These are phyloP conservation scores for Fusarium chlamydosporum DNA, from an alignment of 2,329 filamentous ascomycete species.

Conservation along the genomic window DNA sequence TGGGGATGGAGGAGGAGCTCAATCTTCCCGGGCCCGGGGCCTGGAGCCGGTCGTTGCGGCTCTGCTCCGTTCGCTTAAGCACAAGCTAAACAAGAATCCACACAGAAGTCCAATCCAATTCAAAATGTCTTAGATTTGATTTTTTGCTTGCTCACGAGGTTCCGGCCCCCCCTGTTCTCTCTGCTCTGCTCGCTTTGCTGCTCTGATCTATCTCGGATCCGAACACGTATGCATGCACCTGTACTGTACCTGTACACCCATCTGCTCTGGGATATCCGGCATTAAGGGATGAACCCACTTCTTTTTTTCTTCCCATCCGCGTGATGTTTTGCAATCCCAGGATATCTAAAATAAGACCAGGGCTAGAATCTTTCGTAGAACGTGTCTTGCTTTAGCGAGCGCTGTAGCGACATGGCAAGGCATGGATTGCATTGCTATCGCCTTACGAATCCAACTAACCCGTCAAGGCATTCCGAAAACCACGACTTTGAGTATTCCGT, in stretches of 20 bases:
- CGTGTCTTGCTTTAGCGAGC: slow-evolving; percentile 3
- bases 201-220: slow-evolving; percentile 20
- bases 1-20: too few relatives aligned
- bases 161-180: background rate
- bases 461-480: slow-evolving; percentile 27
- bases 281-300: slow-evolving; percentile 13
- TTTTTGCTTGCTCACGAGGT: slow-evolving; percentile 21
- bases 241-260: background rate
- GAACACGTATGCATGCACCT: slow-evolving; percentile 24
- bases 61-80: slow-evolving; percentile 30
- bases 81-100: slow-evolving; percentile 21
- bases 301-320: slow-evolving; percentile 25
- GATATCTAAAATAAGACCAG: slow-evolving; percentile 30
- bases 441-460: slow-evolving; percentile 26
- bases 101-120: slow-evolving; percentile 6
- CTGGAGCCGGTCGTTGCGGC: slow-evolving; percentile 20
- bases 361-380: slow-evolving; percentile 22
- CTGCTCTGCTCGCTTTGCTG: too few relatives aligned
- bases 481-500: slow-evolving; percentile 6
- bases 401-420: slow-evolving; percentile 10
- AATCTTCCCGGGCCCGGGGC: slow-evolving; percentile 3
- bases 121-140: slow-evolving; percentile 17
- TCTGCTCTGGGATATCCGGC: slow-evolving; percentile 5
- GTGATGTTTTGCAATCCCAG: slow-evolving; percentile 28
- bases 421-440: slow-evolving; percentile 9